Evolutionary conservation across 148 eudicot species (phyloP), one percentile per base, ranked within the genome.

Genomic region (Fagopyrum tataricum): DNA sequence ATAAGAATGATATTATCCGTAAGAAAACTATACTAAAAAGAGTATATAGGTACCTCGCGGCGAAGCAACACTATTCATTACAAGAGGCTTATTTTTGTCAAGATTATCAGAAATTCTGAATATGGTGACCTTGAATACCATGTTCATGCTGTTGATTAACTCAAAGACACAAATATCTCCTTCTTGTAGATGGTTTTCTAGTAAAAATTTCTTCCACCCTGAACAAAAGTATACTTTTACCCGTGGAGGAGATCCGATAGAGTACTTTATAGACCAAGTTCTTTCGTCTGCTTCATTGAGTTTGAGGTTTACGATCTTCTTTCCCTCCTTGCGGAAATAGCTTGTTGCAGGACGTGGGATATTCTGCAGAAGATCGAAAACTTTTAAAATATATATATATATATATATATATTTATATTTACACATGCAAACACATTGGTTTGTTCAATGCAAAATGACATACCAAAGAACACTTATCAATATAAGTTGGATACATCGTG

Each of bases 91-190:
- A 18, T 56, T 6, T 21, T 56, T 18, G 31, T 21, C 26, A 18
- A n/a, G 26, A 4, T 4, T 7, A 5, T 55, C 58, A 53, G 21
- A 17, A 53, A 15, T 7, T n/a, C 64, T 26, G 24, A 20, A 56
- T 56, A 56, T 21, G 64, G 37, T 21, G 64, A 56, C 64, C 64
- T 56, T 21, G 64, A 56, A 56, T 56, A 31, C 9, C 31, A 56
- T 21, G 31, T 13, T 12, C 6, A 1, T 2, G 13, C 24, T 23
- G 11, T 56, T 4, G 2, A 56, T 4, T 12, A 56, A 31, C 23
- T 56, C 64, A 18, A 56, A 56, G 37, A 31, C 31, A 56, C 64
- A 56, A 8, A 23, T 31, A 10, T 56, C 64, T 5, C 64, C 37
- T 9, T 20, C 64, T 56, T 56, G 31, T 21, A 56, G 64, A 56